Percentiles rank a stretch among this genome's conserved stretches.
phyloP scores from a whole-genome alignment of 768 basidiomycete genomes.

The Kwoniella europaea region DNA sequence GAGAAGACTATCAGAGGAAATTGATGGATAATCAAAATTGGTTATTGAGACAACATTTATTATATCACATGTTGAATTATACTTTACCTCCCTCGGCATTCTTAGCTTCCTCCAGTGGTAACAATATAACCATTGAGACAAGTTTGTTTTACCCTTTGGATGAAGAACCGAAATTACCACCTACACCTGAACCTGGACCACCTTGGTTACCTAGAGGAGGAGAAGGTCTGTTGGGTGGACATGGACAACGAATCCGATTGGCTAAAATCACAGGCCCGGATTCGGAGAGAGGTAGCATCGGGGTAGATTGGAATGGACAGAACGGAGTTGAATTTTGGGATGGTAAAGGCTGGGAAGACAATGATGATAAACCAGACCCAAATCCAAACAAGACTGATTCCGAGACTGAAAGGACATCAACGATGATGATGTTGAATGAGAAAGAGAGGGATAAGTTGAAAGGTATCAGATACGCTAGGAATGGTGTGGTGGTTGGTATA shows the following conservation, averaged over 20 bases:
- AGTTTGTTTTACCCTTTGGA: constrained; percentile 56
- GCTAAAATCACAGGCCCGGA: constrained; percentile 58
- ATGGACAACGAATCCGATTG: constrained; percentile 79
- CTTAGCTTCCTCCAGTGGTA: constrained; percentile 59
- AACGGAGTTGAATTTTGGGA: constrained; percentile 64
- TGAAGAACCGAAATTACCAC: constrained; percentile 67
- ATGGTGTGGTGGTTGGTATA: constrained; percentile 79
- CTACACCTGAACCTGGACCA: constrained; percentile 72
- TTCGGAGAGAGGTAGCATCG: constrained; percentile 58
- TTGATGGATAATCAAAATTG: constrained; percentile 57
- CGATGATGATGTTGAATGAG: not conserved
- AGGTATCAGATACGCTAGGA: constrained; percentile 66
- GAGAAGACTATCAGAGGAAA: constrained; percentile 16
- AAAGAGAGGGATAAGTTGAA: constrained; percentile 65
- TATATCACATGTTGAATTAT: constrained; percentile 91
- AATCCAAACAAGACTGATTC: constrained; percentile 3
- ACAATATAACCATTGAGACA: constrained; percentile 49
- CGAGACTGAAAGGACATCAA: constrained; percentile 7
- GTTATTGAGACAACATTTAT: constrained; percentile 87
- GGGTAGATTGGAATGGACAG: constrained; percentile 73
- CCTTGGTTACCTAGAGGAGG: constrained; percentile 86
- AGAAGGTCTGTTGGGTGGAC: constrained; percentile 73
- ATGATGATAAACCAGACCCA: constrained; percentile 19
- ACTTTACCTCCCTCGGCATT: constrained; percentile 62
- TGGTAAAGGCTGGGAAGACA: constrained; percentile 44